Evolutionary conservation across 2,329 filamentous ascomycete genomes (phyloP).

Genomic region (Geosmithia morbida): DNA sequence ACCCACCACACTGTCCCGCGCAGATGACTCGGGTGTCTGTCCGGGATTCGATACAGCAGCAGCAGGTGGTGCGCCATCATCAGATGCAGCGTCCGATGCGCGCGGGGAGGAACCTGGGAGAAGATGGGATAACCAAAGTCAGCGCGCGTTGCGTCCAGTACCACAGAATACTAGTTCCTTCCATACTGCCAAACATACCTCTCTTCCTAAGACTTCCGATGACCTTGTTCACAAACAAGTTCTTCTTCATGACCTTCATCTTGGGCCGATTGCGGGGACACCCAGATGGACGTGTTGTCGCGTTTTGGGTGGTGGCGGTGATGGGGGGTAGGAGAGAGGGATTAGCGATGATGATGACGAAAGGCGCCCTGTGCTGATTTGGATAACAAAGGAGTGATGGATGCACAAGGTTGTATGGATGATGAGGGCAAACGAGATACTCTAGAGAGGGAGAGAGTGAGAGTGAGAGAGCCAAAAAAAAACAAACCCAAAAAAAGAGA

Average conservation of each 20-base stretch:
- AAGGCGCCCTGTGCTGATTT: background rate
- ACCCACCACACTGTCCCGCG: conserved; percentile 50
- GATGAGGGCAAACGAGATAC: too few relatives aligned
- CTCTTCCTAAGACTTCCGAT: conserved; percentile 36
- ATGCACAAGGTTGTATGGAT: background rate
- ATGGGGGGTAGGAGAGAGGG: background rate
- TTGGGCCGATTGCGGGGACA: conserved; percentile 1
- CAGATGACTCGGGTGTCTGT: conserved; percentile 54
- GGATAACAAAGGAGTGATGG: background rate
- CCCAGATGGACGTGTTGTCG: background rate
- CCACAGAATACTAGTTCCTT: too few relatives aligned
- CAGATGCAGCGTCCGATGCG: conserved; percentile 6
- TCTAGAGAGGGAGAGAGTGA: too few relatives aligned
- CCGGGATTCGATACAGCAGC: conserved; percentile 2
- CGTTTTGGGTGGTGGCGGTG: background rate
- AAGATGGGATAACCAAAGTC: background rate
- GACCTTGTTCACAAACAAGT: conserved; percentile 41
- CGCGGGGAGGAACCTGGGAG: background rate
- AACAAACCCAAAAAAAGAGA: background rate
- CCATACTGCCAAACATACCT: background rate
- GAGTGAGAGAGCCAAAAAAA: too few relatives aligned
- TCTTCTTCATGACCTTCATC: conserved; percentile 35
- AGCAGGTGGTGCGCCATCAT: background rate
- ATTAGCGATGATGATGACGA: background rate
- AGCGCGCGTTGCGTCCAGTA: too few relatives aligned